Percentiles rank a stretch among this genome's conserved stretches.
Evolutionary conservation across 768 basidiomycete species (phyloP).

Genomic region (Boletales sp.): DNA sequence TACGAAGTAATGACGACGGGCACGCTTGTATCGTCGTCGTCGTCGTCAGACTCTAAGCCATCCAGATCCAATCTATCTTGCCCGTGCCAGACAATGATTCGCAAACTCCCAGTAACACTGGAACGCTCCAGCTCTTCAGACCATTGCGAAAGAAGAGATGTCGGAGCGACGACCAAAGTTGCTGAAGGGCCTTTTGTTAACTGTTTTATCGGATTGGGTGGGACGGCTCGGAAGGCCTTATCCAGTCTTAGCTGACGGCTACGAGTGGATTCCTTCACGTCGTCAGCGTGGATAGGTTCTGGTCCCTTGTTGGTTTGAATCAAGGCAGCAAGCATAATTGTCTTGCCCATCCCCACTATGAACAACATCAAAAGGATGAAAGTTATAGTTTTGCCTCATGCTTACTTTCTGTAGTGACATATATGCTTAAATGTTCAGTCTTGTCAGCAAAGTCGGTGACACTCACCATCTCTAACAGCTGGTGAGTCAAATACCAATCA

Average conservation of each 20-base stretch:
- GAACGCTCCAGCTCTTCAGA: constrained; percentile 86
- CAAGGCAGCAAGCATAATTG: constrained; percentile 88
- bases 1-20: constrained; percentile 91
- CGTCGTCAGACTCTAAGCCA: constrained; percentile 52
- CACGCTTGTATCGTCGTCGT: constrained; percentile 44
- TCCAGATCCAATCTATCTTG: constrained; percentile 78
- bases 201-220: constrained; percentile 29
- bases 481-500: constrained; percentile 5
- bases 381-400: constrained; percentile 1
- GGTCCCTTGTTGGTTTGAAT: constrained; percentile 72
- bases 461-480: constrained; percentile 34
- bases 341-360: constrained; percentile 94
- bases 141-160: constrained; percentile 91
- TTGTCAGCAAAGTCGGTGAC: background rate
- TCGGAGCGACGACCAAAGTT: constrained; percentile 90
- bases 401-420: constrained; percentile 46
- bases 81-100: constrained; percentile 82
- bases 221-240: constrained; percentile 52
- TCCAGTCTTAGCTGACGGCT: constrained; percentile 60
- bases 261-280: constrained; percentile 32
- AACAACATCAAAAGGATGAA: constrained; percentile 6
- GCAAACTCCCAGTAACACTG: constrained; percentile 63
- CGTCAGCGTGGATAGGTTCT: constrained; percentile 32
- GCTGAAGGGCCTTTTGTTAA: constrained; percentile 43
- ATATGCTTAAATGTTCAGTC: constrained; percentile 6